Base-by-base conservation (phyloP, 495 filamentous ascomycete species). In the Tuber indicum region DNA sequence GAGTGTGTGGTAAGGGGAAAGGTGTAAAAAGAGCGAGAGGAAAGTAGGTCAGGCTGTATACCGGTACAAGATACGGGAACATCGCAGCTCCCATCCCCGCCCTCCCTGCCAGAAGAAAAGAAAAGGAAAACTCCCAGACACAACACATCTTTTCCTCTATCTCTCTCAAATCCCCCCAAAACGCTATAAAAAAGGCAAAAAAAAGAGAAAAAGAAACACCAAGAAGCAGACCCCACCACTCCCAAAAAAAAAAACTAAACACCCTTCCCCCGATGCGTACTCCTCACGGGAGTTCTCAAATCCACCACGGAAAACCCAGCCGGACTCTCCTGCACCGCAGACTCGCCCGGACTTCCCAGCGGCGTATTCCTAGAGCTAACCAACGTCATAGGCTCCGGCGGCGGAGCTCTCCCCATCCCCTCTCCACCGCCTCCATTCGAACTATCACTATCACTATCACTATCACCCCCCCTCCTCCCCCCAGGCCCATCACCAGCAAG, bases 351-450 rank as follows among this genome's bases (percentile, higher is more conserved):
- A n/a, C 78, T 80, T 39, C 58, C 44, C 7, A 76, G 12, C 0
- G 78, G 52, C 8, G 58, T 71, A 26, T 36, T 41, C 62, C 78
- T 79, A 8, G 74, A 74, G n/a, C 36, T 74, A 36, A 74, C 74
- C 58, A 74, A 80, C 23, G 74, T 76, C 78, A 80, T 80, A 21
- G 77, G 77, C 45, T 76, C 76, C 46, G 78, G 78, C 7, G 58
- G 74, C 2, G 36, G 47, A 17, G 46, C 75, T 46, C 73, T 41
- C 47, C 77, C 52, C 71, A 69, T 79, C 39, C 58, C 58, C 46
- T 32, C 23, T 74, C 78, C n/a, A 39, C 41, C 77, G 9, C 46
- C n/a, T 58, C 52, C 23, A 66, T 36, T 17, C n/a, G 8, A 58
- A 58, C 23, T 14, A 58, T 23, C 49, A 12, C 58, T 26, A 26